phyloP scores from a whole-genome alignment of 495 filamentous ascomycete genomes.

The Schizothecium vesticola region DNA sequence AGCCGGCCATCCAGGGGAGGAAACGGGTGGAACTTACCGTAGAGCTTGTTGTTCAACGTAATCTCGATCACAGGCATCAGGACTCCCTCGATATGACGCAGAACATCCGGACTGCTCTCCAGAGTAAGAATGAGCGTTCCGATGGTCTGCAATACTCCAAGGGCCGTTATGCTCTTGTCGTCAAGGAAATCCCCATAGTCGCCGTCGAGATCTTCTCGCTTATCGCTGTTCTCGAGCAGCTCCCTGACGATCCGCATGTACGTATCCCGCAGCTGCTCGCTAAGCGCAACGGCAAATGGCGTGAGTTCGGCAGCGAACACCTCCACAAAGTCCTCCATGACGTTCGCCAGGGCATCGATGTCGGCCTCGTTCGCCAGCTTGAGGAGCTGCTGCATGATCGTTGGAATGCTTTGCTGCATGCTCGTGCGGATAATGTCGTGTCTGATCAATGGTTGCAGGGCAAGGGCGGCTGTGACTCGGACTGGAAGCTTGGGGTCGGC shows the following conservation, averaged over 20 bases:
- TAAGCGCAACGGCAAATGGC: slow-evolving; percentile 95
- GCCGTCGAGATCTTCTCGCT: slow-evolving; percentile 66
- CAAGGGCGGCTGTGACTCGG: slow-evolving; percentile 88
- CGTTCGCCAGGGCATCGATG: slow-evolving; percentile 90
- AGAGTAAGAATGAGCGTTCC: slow-evolving; percentile 94
- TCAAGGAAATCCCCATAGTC: slow-evolving; percentile 86
- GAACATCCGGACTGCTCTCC: slow-evolving; percentile 92
- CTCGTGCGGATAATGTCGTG: slow-evolving; percentile 88
- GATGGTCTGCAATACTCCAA: slow-evolving; percentile 96
- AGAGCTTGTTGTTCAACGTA: slow-evolving; percentile 95
- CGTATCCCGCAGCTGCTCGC: slow-evolving; percentile 92
- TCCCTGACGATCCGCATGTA: slow-evolving; percentile 92
- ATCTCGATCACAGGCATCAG: slow-evolving; percentile 95
- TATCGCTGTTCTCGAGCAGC: slow-evolving; percentile 76
- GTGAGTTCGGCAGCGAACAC: slow-evolving; percentile 94
- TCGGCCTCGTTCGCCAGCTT: slow-evolving; percentile 95
- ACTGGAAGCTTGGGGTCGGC: slow-evolving; percentile 87
- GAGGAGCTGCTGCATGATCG: slow-evolving; percentile 97
- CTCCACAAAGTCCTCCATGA: slow-evolving; percentile 99
- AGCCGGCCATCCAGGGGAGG: not conserved
- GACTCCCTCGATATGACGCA: slow-evolving; percentile 88
- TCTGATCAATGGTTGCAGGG: slow-evolving; percentile 88
- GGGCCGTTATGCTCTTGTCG: slow-evolving; percentile 95
- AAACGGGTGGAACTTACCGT: slow-evolving; percentile 46
- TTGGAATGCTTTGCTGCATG: slow-evolving; percentile 98